phyloP scores from a whole-genome alignment of 2,329 filamentous ascomycete species.

The Talaromyces sp. region DNA sequence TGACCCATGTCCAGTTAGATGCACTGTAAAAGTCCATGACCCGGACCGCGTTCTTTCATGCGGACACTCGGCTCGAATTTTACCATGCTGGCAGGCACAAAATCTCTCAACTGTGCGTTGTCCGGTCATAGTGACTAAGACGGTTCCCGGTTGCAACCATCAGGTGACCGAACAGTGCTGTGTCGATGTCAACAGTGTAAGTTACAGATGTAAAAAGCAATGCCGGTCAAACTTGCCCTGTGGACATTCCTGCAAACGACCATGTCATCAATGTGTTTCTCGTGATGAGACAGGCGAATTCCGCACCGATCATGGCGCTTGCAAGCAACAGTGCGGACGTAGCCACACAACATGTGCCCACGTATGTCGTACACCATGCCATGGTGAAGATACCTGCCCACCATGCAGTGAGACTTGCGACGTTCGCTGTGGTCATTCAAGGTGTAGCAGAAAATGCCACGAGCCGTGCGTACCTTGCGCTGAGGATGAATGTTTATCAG shows the following conservation, averaged over 20 bases:
- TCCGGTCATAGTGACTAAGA: constrained; percentile 39
- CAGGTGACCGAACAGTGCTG: constrained; percentile 47
- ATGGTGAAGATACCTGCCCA: constrained; percentile 35
- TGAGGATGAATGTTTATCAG: constrained; percentile 50
- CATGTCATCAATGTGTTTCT: constrained; percentile 48
- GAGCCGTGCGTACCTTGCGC: constrained; percentile 61
- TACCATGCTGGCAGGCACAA: constrained; percentile 40
- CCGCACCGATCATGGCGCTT: constrained; percentile 40
- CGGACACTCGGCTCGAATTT: constrained; percentile 24
- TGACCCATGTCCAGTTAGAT: constrained; percentile 34
- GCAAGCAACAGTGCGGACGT: constrained; percentile 45
- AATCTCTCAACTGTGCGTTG: constrained; percentile 49
- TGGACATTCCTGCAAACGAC: constrained; percentile 53
- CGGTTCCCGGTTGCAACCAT: constrained; percentile 55
- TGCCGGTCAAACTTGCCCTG: constrained; percentile 51
- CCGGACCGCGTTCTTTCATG: constrained; percentile 22
- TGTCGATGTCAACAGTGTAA: constrained; percentile 14
- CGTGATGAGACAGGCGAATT: constrained; percentile 26
- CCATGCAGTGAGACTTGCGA: constrained; percentile 45
- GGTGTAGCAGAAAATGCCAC: constrained; percentile 52
- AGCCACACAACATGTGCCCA: constrained; percentile 55
- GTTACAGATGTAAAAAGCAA: constrained; percentile 48
- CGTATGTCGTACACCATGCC: constrained; percentile 49
- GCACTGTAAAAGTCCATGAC: constrained; percentile 26
- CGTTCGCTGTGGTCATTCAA: constrained; percentile 53